Evolutionary conservation across 306 rosid genomes (phyloP), one percentile per base, ranked within the genome.

Genomic region (Quercus parvula): DNA sequence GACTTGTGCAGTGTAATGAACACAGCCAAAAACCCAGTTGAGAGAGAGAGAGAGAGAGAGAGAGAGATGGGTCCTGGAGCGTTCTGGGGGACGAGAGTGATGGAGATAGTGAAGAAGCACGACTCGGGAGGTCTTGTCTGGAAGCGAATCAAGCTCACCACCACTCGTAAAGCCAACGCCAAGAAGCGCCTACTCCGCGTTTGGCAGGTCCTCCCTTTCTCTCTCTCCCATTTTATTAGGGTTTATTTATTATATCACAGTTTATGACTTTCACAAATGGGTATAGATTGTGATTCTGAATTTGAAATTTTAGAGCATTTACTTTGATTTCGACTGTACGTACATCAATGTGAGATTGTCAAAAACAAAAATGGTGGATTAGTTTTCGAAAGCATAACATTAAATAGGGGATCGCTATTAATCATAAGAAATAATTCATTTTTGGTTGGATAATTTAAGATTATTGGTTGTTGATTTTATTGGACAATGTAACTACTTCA

Each of bases 41-140:
- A 70, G 57, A 4, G 70, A 0, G 30, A 22, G 24, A 22, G 74
- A n/a, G 73, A 9, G 76, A 57, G 81, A 4, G 75, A 44, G 62
- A 55, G 62, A 61, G 69, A 72, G 77, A 83, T 88, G 97, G 92
- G 54, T 11, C 54, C 64, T 66, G 92, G 97, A 61, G 97, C 92
- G 57, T 89, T 95, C 84, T 95, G 97, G 94, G 97, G 92, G 74
- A 92, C 88, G 2, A 82, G 98, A 66, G 88, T 90, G 72, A 52
- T 94, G 97, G 90, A 92, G 90, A 90, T 92, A 25, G 98, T 94
- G 88, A 94, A 92, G 94, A 94, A 94, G 89, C 97, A 92, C 74
- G 97, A 94, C 74, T 91, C 98, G 0, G 97, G 95, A 75, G 97
- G 97, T 17, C 84, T 92, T 3, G 80, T 94, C 20, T 92, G 99